Evolutionary conservation across 1,284 basidiomycete species (phyloP).

Genomic region (Ceratorhiza oryzae-sativae): DNA sequence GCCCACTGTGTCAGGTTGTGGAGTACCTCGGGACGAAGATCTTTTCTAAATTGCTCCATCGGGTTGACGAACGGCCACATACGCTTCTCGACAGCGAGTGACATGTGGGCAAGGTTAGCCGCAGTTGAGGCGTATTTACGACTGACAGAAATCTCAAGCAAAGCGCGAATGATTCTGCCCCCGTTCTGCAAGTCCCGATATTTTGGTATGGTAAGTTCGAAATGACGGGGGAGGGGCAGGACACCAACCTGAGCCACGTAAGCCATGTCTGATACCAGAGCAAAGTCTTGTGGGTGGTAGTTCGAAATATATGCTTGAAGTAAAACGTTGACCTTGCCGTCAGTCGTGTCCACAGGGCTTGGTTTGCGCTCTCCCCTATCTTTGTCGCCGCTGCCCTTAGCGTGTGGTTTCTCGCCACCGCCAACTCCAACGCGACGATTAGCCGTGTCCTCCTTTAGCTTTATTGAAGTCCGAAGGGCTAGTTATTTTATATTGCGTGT

Average conservation of each 20-base stretch:
- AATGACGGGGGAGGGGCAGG: background rate
- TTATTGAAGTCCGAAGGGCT: too few relatives aligned
- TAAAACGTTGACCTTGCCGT: conserved; percentile 95
- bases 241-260: conserved; percentile 77
- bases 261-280: conserved; percentile 92
- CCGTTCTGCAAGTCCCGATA: conserved; percentile 66
- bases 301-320: conserved; percentile 91
- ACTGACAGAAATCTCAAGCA: conserved; percentile 94
- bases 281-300: conserved; percentile 89
- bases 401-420: conserved; percentile 19
- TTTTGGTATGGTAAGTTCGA: conserved; percentile 17
- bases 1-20: conserved; percentile 84
- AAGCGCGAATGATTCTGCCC: conserved; percentile 90
- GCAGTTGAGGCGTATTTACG: conserved; percentile 89
- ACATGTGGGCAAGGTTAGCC: conserved; percentile 85
- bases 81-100: conserved; percentile 91
- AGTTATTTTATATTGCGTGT: too few relatives aligned
- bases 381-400: conserved; percentile 23
- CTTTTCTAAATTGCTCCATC: conserved; percentile 73
- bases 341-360: conserved; percentile 61
- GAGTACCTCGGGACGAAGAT: conserved; percentile 78
- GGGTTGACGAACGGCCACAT: conserved; percentile 98
- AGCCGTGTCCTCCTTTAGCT: conserved; percentile 20
- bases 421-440: conserved; percentile 33
- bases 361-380: conserved; percentile 7